phyloP scores from a whole-genome alignment of 2,329 filamentous ascomycete species.

The Talaromyces amestolkiae region DNA sequence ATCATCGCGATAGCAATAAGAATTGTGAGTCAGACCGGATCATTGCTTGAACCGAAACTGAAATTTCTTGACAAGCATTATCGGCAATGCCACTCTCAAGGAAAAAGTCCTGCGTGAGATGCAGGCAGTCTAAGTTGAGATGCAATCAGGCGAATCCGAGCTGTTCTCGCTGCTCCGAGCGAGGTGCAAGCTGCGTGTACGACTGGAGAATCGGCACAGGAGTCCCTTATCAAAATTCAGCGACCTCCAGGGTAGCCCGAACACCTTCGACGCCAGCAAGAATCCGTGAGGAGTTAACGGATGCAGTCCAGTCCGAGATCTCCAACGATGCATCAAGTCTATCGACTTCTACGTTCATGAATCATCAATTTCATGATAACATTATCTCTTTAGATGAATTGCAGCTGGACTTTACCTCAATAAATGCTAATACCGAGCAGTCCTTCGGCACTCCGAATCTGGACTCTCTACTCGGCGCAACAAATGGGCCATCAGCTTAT shows the following conservation, averaged over 20 bases:
- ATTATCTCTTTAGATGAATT: neutral
- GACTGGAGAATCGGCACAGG: neutral
- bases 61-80: neutral
- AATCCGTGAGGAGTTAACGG: neutral
- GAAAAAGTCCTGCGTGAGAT: conserved; percentile 17
- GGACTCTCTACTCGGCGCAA: neutral
- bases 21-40: neutral
- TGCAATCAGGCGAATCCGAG: conserved; percentile 13
- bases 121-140: conserved; percentile 18
- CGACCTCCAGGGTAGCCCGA: neutral
- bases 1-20: neutral
- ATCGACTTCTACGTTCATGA: neutral
- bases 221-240: neutral
- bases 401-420: neutral
- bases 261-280: neutral
- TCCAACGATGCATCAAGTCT: neutral
- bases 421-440: neutral
- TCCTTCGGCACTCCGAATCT: neutral
- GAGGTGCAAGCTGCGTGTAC: conserved; percentile 15
- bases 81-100: conserved; percentile 14
- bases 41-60: too few species aligned
- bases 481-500: neutral
- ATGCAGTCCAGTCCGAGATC: neutral
- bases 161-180: conserved; percentile 18
- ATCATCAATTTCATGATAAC: neutral